Evolutionary conservation across 208 protist genomes (phyloP), one percentile per base, ranked within the genome.

Genomic region (Phytomonas serpens): DNA sequence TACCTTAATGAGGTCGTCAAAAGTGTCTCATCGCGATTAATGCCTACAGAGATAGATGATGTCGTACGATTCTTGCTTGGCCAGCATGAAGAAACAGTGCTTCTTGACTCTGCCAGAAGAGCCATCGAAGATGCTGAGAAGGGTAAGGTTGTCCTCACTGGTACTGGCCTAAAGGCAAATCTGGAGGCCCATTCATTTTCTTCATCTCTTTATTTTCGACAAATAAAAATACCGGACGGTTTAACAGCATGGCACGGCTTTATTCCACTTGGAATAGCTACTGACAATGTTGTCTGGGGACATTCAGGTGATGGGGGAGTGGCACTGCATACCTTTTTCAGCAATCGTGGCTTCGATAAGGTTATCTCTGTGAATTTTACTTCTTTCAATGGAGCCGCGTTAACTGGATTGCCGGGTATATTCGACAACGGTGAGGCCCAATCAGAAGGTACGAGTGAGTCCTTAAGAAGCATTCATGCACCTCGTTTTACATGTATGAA

Each of bases 241-340:
- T 52, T 52, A 19, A 52, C 42, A 2, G 42, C 42, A 2, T 85
- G 77, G 75, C 85, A 86, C 37, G 78, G 68, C 32, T 89, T 84
- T 68, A 85, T 89, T 23, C 88, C 88, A 0, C 81, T 93, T 9
- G 88, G 80, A 16, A 89, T 93, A 68, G 88, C 78, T 4, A 76
- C 79, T 33, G 69, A 82, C 32, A 71, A 73, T 0, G 77, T 87
- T 62, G 32, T 87, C 19, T 83, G 85, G 32, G 67, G 79, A 19
- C 73, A 77, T 29, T 82, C 84, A 2, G 70, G 73, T 2, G 77
- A 74, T 40, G 85, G 77, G 23, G 73, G 81, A 37, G 69, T 76
- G 0, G 75, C 80, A 29, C 78, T 93, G 38, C 52, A 79, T 61
- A 57, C 80, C 7, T 81, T 84, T 66, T 93, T 90, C 69, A 69